A percentile compares a stretch with the other conserved stretches of the same genome.
phyloP scores from a whole-genome alignment of 768 basidiomycete species.

The Tulasnella sp. region DNA sequence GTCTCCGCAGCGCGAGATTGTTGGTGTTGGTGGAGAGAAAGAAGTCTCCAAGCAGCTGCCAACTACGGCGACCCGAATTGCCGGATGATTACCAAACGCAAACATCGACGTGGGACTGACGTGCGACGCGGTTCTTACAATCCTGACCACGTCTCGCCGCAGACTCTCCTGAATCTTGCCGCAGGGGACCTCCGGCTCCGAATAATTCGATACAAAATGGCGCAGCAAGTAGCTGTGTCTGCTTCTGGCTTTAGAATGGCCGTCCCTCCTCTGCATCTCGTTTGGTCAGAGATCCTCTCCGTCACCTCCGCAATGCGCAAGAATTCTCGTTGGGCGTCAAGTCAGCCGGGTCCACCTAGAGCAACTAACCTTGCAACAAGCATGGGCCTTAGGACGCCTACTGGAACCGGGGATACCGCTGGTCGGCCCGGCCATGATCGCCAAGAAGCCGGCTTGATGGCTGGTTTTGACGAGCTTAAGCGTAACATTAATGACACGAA shows the following conservation, averaged over 20 bases:
- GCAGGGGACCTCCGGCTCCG: neutral
- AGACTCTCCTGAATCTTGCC: conserved; percentile 1
- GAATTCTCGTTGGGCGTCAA: conserved; percentile 93
- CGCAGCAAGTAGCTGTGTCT: neutral
- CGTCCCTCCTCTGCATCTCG: conserved; percentile 67
- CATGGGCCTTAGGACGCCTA: conserved; percentile 55
- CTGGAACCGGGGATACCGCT: conserved; percentile 46
- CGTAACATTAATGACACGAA: conserved; percentile 60
- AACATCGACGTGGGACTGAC: conserved; percentile 7
- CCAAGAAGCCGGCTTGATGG: conserved; percentile 81
- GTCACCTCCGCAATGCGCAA: conserved; percentile 95
- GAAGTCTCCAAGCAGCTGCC: neutral
- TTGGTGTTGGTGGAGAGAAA: neutral
- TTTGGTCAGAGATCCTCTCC: conserved; percentile 85
- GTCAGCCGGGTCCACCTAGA: conserved; percentile 52
- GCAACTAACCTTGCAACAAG: conserved; percentile 67
- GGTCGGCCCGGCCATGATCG: conserved; percentile 50
- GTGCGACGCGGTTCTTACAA: conserved; percentile 6
- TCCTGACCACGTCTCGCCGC: conserved; percentile 14
- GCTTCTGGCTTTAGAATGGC: conserved; percentile 28
- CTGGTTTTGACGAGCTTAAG: conserved; percentile 82
- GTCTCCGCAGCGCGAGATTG: neutral
- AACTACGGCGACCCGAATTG: neutral
- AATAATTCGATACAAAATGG: neutral
- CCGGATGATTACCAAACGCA: neutral